Evolutionary conservation across 306 rosid species (phyloP), one percentile per base, ranked within the genome.

Genomic region (Vigna hirtella): DNA sequence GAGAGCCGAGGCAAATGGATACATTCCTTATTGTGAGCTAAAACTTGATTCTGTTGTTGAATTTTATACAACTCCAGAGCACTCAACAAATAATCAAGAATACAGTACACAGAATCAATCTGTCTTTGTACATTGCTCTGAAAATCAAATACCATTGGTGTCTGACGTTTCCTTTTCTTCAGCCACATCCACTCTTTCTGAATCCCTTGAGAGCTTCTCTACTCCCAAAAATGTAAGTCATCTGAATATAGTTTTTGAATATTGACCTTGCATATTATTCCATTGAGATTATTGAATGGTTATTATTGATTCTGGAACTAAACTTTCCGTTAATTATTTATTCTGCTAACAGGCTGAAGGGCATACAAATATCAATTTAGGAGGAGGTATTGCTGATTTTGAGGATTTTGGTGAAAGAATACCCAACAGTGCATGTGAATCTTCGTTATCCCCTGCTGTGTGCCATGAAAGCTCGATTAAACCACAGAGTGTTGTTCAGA

Each of bases 1-100:
- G 79, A 88, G 83, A 83, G 93, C 89, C 52, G 85, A 84, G 49
- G 90, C 87, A 61, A 83, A 83, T 69, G 97, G 94, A 67, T 95
- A 93, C 74, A 40, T 83, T 51, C 91, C 89, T 42, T 88, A 86
- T 79, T 95, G 99, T 70, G 86, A 78, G 72, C 86, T 91, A 66
- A 76, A 86, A 64, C 77, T 84, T 65, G 94, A 86, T 86, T 65
- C 86, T 63, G 79, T 81, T 51, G 42, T 84, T 30, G 87, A 79
- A 62, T 79, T 78, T 30, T 62, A 83, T 77, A 20, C 79, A 17
- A 78, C 83, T 77, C 76, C 65, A 66, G 85, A 77, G 81, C 88
- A 6, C 61, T 65, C 88, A 50, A 80, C 84, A 65, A 85, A 76
- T 58, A 86, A 75, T 62, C 83, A 65, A 30, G 91, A 79, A 57